Percentiles rank a stretch among this genome's conserved stretches.
These are phyloP conservation scores for Botrytis porri DNA, from an alignment of 2,329 filamentous ascomycete species.

Conservation along the genomic window DNA sequence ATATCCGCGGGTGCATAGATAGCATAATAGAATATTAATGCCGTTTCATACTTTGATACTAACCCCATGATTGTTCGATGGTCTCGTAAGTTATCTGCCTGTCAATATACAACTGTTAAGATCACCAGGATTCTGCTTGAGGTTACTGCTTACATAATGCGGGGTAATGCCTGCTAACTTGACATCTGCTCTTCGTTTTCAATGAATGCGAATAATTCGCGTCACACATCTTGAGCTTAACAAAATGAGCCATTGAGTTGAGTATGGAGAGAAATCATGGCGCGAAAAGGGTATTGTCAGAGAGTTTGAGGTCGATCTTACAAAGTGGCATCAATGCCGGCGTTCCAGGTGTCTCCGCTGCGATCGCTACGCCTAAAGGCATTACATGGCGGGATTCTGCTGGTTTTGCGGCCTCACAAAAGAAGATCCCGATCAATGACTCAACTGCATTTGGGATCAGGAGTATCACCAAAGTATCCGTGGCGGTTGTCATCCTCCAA, in stretches of 20 bases:
- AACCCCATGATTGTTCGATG: not conserved
- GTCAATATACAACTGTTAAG: not conserved
- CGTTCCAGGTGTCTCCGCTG: conserved; percentile 22
- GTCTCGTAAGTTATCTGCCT: not conserved
- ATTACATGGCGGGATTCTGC: conserved; percentile 20
- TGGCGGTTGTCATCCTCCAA: conserved; percentile 22
- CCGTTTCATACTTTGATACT: not conserved
- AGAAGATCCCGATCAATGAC: not conserved
- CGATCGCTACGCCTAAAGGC: conserved; percentile 21
- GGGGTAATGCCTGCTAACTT: not conserved
- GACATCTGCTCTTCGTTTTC: not conserved
- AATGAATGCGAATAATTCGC: not conserved
- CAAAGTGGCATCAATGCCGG: conserved; percentile 15
- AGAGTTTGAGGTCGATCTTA: conserved; percentile 30
- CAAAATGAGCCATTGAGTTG: not conserved
- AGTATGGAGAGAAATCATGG: too few relatives aligned
- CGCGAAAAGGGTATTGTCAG: not conserved
- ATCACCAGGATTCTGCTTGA: too few relatives aligned
- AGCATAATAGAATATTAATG: not conserved
- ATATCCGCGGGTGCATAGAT: not conserved
- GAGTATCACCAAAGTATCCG: conserved; percentile 27
- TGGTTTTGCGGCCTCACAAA: conserved; percentile 11
- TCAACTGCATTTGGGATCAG: conserved; percentile 23
- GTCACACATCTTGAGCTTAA: not conserved
- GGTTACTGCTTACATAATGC: not conserved